Base-by-base conservation (phyloP, 2,329 filamentous ascomycete species). In the Fusarium sp. region DNA sequence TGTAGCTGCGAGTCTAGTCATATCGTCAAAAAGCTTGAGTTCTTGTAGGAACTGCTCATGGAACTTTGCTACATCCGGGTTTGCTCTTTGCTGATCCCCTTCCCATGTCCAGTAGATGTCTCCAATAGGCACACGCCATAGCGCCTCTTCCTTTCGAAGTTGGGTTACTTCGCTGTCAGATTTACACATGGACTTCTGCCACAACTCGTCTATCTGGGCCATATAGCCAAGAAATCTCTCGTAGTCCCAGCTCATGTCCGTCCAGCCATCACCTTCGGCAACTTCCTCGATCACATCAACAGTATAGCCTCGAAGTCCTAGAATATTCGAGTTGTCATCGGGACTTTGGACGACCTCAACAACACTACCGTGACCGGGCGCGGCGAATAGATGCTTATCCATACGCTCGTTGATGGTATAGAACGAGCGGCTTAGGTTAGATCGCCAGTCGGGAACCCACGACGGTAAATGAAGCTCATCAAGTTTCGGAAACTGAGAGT, bases 371-470 rank as follows among this genome's bases (percentile, higher is more conserved):
- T 18, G 5, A 0, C 58, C 39, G 9, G 47, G 13, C 0, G 63
- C 47, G 7, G 26, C 13, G 18, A 63, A 36, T 0, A 66, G 7
- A 6, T 54, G 58, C 6, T 6, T 0, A 0, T 47, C 28, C 0
- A n/a, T 17, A 0, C 47, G 47, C 20, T 66, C 58, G 3, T 41
- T 63, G 5, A 66, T 38, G 1, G n/a, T 54, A 1, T 66, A 66
- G 35, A 47, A 66, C 1, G 63, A 63, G 1, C 18, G n/a, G 0
- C 35, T 9, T 0, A 66, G 7, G 1, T 63, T 54, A 0, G 63
- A 63, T 10, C 58, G 39, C 63, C 63, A 66, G 17, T 66, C 63
- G 4, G 63, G 63, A 8, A 63, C 63, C 63, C 63, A 66, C 0
- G 63, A 54, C 0, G 58, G 58, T 5, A 66, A 6, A 2, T 2